Conservation (phyloP, 768 basidiomycete species). For the Hortiboletus campestris region DNA sequence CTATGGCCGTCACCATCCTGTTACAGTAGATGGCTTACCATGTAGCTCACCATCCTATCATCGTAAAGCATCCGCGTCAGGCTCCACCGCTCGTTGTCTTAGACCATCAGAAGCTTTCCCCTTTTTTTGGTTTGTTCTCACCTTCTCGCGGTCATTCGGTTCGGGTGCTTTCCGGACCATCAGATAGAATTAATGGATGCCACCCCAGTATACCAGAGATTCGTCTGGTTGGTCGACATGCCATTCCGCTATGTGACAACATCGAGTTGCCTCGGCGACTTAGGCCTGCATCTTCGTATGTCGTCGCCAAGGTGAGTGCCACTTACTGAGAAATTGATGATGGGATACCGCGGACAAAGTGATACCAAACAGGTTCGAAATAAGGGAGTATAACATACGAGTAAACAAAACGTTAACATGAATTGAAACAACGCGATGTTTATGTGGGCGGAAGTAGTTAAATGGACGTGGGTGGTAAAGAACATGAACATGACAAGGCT, state of each 20-base stretch:
- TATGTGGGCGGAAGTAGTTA: background rate
- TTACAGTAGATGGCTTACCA: constrained; percentile 32
- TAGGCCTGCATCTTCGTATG: background rate
- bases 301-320: background rate
- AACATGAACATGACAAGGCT: constrained; percentile 3
- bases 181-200: background rate
- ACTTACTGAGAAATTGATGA: background rate
- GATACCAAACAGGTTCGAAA: background rate
- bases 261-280: background rate
- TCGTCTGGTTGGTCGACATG: background rate
- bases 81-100: background rate
- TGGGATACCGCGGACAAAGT: background rate
- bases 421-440: too few species aligned
- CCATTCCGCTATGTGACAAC: background rate
- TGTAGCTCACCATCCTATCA: background rate
- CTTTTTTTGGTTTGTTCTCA: background rate
- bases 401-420: too few species aligned
- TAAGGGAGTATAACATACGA: too few species aligned
- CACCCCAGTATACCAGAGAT: background rate
- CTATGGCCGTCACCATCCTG: constrained; percentile 83
- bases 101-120: background rate
- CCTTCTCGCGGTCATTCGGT: background rate
- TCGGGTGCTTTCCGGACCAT: background rate
- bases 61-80: background rate
- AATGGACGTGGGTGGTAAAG: background rate